Conservation (phyloP, 495 filamentous ascomycete genomes). For the Tuber umbilicatum region DNA sequence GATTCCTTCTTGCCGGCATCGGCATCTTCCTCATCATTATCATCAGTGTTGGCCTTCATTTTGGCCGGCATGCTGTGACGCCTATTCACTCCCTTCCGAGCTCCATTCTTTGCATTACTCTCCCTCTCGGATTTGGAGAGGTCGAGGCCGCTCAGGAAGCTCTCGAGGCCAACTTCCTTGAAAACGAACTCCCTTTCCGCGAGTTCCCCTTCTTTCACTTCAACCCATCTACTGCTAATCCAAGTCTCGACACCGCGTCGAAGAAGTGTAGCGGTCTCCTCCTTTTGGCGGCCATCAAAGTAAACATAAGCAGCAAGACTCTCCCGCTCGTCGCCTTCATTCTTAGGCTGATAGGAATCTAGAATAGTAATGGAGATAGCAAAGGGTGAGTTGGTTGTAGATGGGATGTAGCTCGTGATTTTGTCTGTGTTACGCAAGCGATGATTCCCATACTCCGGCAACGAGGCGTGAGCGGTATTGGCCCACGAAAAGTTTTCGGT, state of each 20-base stretch:
- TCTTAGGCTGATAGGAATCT: conserved; percentile 80
- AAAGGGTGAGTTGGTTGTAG: conserved; percentile 68
- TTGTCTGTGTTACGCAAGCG: conserved; percentile 83
- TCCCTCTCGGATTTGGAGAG: conserved; percentile 84
- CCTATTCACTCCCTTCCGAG: conserved; percentile 45
- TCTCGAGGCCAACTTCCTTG: conserved; percentile 89
- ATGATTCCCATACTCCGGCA: conserved; percentile 89
- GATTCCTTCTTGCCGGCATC: conserved; percentile 90
- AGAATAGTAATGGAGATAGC: conserved; percentile 93
- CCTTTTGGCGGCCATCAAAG: conserved; percentile 91
- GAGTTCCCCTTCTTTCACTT: conserved; percentile 81
- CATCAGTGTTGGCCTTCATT: conserved; percentile 57
- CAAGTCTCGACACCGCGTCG: conserved; percentile 94
- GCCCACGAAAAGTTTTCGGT: conserved; percentile 40
- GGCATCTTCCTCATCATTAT: conserved; percentile 71
- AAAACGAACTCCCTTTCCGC: conserved; percentile 97
- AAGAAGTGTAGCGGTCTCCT: conserved; percentile 92
- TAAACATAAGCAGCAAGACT: conserved; percentile 93
- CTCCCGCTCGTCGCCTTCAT: conserved; percentile 60
- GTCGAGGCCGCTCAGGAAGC: conserved; percentile 92
- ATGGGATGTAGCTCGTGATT: conserved; percentile 92
- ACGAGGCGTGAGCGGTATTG: conserved; percentile 53
- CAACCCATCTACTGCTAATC: conserved; percentile 98
- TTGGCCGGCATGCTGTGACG: conserved; percentile 46
- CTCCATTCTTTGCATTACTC: conserved; percentile 44